A percentile compares a stretch with the other conserved stretches of the same genome.
These are phyloP conservation scores for Paecilomyces dactylethromorphus DNA, from an alignment of 2,329 filamentous ascomycete genomes.

Conservation along the genomic window DNA sequence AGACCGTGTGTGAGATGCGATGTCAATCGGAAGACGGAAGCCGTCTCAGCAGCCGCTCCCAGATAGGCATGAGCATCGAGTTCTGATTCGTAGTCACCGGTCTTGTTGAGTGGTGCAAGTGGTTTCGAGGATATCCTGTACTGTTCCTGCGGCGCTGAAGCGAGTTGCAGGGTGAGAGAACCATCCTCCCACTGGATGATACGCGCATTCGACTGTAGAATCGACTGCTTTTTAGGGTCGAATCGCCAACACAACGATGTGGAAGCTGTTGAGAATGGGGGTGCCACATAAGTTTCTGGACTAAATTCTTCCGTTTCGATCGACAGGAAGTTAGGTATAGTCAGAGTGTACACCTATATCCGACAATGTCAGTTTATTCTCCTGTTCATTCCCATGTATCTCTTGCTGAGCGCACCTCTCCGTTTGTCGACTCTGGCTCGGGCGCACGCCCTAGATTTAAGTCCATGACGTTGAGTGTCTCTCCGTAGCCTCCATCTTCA, in stretches of 20 bases:
- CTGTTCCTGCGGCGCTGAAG: slow-evolving; percentile 54
- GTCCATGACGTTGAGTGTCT: slow-evolving; percentile 49
- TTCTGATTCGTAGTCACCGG: slow-evolving; percentile 45
- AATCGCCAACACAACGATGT: slow-evolving; percentile 61
- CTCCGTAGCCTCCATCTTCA: slow-evolving; percentile 34
- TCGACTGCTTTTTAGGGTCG: slow-evolving; percentile 51
- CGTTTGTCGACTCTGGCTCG: slow-evolving; percentile 45
- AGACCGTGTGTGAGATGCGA: slow-evolving; percentile 58
- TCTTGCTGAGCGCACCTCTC: slow-evolving; percentile 23
- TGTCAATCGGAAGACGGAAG: slow-evolving; percentile 53
- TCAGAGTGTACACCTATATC: slow-evolving; percentile 54
- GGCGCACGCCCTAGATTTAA: slow-evolving; percentile 52
- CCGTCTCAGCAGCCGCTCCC: slow-evolving; percentile 51
- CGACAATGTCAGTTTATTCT: not conserved
- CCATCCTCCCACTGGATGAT: slow-evolving; percentile 63
- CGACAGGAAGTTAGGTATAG: slow-evolving; percentile 57
- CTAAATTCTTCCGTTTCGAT: slow-evolving; percentile 57
- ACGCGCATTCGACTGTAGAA: slow-evolving; percentile 59
- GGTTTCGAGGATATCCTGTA: slow-evolving; percentile 54
- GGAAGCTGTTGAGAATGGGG: slow-evolving; percentile 57
- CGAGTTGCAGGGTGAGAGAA: slow-evolving; percentile 59
- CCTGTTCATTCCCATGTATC: not conserved
- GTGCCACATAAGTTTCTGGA: slow-evolving; percentile 54
- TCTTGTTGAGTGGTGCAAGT: slow-evolving; percentile 50
- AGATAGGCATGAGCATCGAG: slow-evolving; percentile 61